phyloP scores from a whole-genome alignment of 805 yeast genomes.

The Kregervanrija fluxuum region DNA sequence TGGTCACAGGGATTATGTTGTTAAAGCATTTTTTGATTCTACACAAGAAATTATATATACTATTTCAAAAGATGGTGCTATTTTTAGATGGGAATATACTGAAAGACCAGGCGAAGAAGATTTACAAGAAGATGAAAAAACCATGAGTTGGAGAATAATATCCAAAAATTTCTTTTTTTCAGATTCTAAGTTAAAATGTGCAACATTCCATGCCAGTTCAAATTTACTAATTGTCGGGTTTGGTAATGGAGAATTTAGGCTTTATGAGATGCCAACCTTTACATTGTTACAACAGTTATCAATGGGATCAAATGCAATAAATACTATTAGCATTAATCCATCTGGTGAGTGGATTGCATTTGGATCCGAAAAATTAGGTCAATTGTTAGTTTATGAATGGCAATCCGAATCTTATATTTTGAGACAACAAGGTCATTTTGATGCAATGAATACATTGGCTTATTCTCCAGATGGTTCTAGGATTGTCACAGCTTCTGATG shows the following conservation, averaged over 20 bases:
- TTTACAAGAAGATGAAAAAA: conserved; percentile 35
- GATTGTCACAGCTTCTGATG: conserved; percentile 90
- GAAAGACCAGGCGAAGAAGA: conserved; percentile 45
- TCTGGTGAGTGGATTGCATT: conserved; percentile 97
- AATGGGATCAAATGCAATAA: conserved; percentile 87
- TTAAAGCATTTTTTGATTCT: conserved; percentile 80
- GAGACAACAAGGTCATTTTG: conserved; percentile 97
- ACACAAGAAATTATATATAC: conserved; percentile 89
- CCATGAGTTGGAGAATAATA: conserved; percentile 75
- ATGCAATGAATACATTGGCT: conserved; percentile 71
- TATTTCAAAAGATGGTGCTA: conserved; percentile 89
- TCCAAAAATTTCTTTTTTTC: conserved; percentile 69
- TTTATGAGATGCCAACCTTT: conserved; percentile 82
- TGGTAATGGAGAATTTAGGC: conserved; percentile 79
- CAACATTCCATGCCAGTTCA: conserved; percentile 70
- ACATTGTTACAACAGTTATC: conserved; percentile 76
- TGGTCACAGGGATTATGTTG: conserved; percentile 87
- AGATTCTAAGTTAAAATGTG: conserved; percentile 68
- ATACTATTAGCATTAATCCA: conserved; percentile 68
- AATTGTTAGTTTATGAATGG: conserved; percentile 95
- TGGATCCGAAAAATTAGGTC: conserved; percentile 89
- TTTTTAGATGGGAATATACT: conserved; percentile 85
- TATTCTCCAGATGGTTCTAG: conserved; percentile 95
- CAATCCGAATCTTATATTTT: conserved; percentile 92
- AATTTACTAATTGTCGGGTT: conserved; percentile 84